Evolutionary conservation across 139 green algal species (phyloP).

Genomic region (Coelastrella sp.): DNA sequence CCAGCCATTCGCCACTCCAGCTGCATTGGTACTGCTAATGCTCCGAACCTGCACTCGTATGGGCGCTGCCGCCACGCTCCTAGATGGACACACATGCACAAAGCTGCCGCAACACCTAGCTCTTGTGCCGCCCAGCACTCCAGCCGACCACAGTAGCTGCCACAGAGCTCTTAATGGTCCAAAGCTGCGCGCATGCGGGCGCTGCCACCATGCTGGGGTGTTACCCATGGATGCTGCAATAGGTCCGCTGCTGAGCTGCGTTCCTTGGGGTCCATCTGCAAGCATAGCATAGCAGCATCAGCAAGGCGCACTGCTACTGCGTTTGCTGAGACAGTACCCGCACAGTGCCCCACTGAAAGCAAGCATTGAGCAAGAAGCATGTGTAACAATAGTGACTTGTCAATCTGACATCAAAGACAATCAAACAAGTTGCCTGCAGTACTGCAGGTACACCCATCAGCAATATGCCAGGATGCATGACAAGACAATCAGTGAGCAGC

Average conservation of each 20-base stretch:
- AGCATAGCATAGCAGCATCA: neutral
- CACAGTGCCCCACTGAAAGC: neutral
- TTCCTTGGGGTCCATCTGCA: conserved; percentile 76
- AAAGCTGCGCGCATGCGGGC: no score
- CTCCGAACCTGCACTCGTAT: no score
- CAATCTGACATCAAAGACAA: neutral
- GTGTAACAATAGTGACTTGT: neutral
- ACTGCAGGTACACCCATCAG: conserved; percentile 1
- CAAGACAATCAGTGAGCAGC: neutral
- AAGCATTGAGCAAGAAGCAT: neutral
- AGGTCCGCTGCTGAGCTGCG: conserved; percentile 73
- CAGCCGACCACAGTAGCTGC: no score
- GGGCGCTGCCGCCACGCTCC: no score
- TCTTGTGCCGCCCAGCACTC: no score
- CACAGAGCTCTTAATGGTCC: no score
- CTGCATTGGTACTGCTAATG: no score
- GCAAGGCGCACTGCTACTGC: neutral
- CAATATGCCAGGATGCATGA: neutral
- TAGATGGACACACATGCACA: no score
- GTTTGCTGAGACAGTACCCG: no score
- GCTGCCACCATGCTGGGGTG: neutral
- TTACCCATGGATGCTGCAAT: conserved; percentile 81
- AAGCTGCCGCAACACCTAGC: no score
- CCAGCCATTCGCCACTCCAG: no score
- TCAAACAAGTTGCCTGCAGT: no score